These are phyloP conservation scores for Logfia minima DNA, from an alignment of 129 eudicot species.

Conservation along the genomic window DNA sequence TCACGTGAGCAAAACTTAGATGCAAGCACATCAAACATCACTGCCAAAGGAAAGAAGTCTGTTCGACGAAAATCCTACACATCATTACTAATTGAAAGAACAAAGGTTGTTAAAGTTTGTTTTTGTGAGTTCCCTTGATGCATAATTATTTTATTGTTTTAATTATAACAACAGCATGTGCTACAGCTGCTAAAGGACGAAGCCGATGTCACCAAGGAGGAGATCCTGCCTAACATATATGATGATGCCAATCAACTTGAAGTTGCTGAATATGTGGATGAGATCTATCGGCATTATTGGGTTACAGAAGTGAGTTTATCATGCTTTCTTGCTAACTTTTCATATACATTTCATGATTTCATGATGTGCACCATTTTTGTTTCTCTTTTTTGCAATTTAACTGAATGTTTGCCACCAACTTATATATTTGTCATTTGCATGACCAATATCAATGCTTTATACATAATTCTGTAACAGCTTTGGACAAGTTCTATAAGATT, in stretches of 20 bases:
- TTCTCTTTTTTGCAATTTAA: not conserved
- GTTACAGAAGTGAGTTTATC: slow-evolving; percentile 65
- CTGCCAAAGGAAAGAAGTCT: slow-evolving; percentile 49
- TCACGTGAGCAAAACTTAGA: slow-evolving; percentile 39
- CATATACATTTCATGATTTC: not conserved
- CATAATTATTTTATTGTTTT: not conserved
- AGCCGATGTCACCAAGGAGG: slow-evolving; percentile 36
- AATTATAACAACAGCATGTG: slow-evolving; percentile 9
- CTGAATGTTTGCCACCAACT: not conserved
- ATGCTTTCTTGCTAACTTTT: slow-evolving; percentile 11
- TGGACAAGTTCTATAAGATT: not conserved
- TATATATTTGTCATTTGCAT: not conserved
- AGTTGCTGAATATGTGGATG: slow-evolving; percentile 92
- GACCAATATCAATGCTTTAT: not conserved
- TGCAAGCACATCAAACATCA: slow-evolving; percentile 30
- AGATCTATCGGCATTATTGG: slow-evolving; percentile 92
- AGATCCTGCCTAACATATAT: slow-evolving; percentile 64
- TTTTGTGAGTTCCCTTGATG: not conserved
- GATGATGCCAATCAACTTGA: slow-evolving; percentile 83
- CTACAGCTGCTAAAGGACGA: slow-evolving; percentile 54
- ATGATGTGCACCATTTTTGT: not conserved
- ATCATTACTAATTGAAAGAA: slow-evolving; percentile 58
- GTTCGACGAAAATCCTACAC: slow-evolving; percentile 82
- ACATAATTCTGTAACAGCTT: not conserved
- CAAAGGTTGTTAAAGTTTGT: slow-evolving; percentile 53